Percentiles rank a stretch among this genome's conserved stretches.
Conservation (phyloP, 1,284 basidiomycete genomes). For the Trichosporon coremiiforme region DNA sequence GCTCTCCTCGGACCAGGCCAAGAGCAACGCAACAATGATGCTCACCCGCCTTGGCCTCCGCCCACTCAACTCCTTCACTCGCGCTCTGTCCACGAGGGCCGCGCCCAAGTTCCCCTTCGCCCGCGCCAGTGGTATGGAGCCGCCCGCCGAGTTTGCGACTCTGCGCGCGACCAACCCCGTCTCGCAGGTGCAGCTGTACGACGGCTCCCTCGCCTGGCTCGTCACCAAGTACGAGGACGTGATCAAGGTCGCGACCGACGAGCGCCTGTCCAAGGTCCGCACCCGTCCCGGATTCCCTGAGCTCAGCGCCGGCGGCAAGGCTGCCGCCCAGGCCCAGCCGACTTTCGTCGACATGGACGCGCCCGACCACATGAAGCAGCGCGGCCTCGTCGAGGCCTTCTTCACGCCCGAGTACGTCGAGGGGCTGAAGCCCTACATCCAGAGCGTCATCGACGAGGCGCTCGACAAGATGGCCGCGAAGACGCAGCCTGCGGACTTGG, state of each 20-base stretch:
- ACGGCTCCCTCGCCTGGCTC: conserved; percentile 24
- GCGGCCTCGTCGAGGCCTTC: conserved; percentile 24
- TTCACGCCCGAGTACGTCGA: conserved; percentile 22
- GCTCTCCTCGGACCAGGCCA: background rate
- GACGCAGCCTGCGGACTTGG: conserved; percentile 19
- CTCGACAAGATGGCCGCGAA: conserved; percentile 24
- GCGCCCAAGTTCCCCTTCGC: conserved; percentile 23
- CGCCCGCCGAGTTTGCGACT: conserved; percentile 23
- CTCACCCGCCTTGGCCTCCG: background rate
- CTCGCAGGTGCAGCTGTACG: conserved; percentile 23
- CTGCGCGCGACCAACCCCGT: conserved; percentile 25
- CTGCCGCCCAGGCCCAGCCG: conserved; percentile 25
- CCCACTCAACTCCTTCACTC: background rate
- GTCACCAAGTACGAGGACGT: conserved; percentile 29
- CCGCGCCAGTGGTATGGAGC: conserved; percentile 26
- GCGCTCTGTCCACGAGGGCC: background rate
- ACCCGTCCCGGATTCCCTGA: conserved; percentile 27
- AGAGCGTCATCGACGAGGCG: conserved; percentile 18
- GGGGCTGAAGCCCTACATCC: conserved; percentile 23
- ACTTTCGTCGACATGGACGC: conserved; percentile 30
- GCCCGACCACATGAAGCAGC: conserved; percentile 27
- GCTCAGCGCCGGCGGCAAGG: conserved; percentile 29
- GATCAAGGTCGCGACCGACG: conserved; percentile 23
- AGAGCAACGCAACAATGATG: background rate
- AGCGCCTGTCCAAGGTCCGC: conserved; percentile 26